phyloP scores from a whole-genome alignment of 352 stramenopile genomes.

The Phytopythium aichiense region DNA sequence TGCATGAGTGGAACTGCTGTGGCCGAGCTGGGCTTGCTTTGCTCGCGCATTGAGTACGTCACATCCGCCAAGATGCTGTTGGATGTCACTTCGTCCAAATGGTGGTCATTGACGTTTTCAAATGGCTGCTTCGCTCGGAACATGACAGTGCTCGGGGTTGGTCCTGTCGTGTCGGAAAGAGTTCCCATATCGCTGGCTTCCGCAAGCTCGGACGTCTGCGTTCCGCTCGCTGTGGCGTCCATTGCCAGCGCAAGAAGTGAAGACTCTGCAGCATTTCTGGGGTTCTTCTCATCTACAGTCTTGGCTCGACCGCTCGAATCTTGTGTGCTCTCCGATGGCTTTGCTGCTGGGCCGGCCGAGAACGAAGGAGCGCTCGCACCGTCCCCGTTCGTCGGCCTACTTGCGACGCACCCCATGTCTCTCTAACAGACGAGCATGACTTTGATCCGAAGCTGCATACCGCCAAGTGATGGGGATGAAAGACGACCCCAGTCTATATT shows the following conservation, averaged over 20 bases:
- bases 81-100: constrained; percentile 11
- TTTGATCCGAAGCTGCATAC: neutral
- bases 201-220: neutral
- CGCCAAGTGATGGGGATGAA: neutral
- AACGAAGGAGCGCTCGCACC: neutral
- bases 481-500: neutral
- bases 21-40: neutral
- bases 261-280: neutral
- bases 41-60: constrained; percentile 26
- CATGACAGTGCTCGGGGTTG: constrained; percentile 12
- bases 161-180: neutral
- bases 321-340: neutral
- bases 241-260: constrained; percentile 19
- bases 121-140: constrained; percentile 18
- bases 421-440: neutral
- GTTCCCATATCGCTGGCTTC: neutral
- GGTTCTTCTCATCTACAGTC: neutral
- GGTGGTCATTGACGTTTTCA: constrained; percentile 11
- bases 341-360: neutral
- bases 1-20: neutral
- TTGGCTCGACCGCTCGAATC: neutral
- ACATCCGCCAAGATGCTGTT: constrained; percentile 24
- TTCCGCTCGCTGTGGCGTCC: constrained; percentile 6
- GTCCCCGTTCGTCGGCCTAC: neutral
- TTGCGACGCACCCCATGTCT: constrained; percentile 3